Base-by-base conservation (phyloP, 106 monocot species). In the Allium fistulosum region DNA sequence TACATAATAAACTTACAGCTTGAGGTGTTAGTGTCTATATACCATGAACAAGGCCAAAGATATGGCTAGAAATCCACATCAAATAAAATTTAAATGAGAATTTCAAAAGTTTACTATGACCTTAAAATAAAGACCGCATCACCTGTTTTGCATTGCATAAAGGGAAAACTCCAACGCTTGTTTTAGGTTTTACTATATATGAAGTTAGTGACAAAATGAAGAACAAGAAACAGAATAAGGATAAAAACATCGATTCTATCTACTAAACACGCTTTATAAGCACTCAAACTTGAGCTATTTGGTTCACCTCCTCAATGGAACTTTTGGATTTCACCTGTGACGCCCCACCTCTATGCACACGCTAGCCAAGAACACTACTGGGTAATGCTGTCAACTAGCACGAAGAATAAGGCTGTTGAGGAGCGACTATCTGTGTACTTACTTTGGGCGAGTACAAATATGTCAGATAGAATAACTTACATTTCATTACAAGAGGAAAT, bases 11-110 rank as follows among this genome's bases (percentile, higher is more conserved):
- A 89, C 92, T 92, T 51, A 97, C 97, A 79, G 97, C 84, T 82
- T 75, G 80, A 74, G 97, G 97, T 74, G 92, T 87, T 15, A 92
- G 97, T 16, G 84, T 92, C 97, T 92, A 97, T 28, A 97, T 97
- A 57, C 77, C 82, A 84, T 97, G 97, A 76, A 97, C 92, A 77
- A 92, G 82, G 8, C 97, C 92, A 79, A 97, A 89, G 72, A 97
- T 84, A 72, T 97, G 97, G 68, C 92, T 92, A 67, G 92, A 97
- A 68, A 97, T 87, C 96, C 92, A 77, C 59, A 16, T 37, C 9
- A 67, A 17, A 51, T 1, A 49, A 48, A 2, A 28, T 28, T 2
- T 28, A 2, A 28, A 28, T 48, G 18, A 67, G 15, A 22, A 52
- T 6, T 11, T 46, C 46, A 63, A 47, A 8, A 63, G 2, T 13